A percentile compares a stretch with the other conserved stretches of the same genome.
Conservation (phyloP, 352 stramenopile species). For the Phytophthora kernoviae region DNA sequence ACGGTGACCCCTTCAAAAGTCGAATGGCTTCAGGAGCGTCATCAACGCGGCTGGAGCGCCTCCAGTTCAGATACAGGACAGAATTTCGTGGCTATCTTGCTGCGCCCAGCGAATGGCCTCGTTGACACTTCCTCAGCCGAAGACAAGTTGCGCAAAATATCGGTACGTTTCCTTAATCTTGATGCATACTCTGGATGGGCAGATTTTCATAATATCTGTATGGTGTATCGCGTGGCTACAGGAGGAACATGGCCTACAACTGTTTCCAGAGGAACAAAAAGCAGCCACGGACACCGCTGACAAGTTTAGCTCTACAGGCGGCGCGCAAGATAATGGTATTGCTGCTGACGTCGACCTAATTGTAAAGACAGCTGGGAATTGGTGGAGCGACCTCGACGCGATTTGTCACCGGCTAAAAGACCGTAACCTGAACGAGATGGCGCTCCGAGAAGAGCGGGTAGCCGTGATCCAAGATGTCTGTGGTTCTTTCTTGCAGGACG, state of each 20-base stretch:
- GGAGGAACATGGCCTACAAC: constrained; percentile 20
- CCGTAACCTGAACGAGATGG: constrained; percentile 23
- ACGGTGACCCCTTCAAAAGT: constrained; percentile 57
- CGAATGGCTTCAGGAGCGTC: constrained; percentile 38
- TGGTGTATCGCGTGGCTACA: constrained; percentile 15
- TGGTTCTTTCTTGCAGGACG: constrained; percentile 39
- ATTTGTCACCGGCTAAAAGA: constrained; percentile 47
- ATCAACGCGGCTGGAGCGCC: constrained; percentile 21
- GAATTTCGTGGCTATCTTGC: constrained; percentile 65
- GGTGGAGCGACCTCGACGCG: constrained; percentile 64
- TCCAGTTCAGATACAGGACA: constrained; percentile 9
- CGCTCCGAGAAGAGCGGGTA: constrained; percentile 37
- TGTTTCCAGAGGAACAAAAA: constrained; percentile 10
- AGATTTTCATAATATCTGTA: neutral
- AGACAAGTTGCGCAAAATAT: constrained; percentile 53
- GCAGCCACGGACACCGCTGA: neutral
- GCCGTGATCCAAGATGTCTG: constrained; percentile 52
- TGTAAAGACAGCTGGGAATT: constrained; percentile 55
- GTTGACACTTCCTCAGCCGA: constrained; percentile 47
- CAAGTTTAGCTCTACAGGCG: no score
- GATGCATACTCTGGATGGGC: neutral
- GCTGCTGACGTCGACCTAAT: constrained; percentile 40
- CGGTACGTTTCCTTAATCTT: constrained; percentile 25
- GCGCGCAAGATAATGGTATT: constrained; percentile 2
- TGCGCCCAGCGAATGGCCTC: constrained; percentile 56